Evolutionary conservation across 257 asterid species (phyloP).

Genomic region (Ocimum tenuiflorum): DNA sequence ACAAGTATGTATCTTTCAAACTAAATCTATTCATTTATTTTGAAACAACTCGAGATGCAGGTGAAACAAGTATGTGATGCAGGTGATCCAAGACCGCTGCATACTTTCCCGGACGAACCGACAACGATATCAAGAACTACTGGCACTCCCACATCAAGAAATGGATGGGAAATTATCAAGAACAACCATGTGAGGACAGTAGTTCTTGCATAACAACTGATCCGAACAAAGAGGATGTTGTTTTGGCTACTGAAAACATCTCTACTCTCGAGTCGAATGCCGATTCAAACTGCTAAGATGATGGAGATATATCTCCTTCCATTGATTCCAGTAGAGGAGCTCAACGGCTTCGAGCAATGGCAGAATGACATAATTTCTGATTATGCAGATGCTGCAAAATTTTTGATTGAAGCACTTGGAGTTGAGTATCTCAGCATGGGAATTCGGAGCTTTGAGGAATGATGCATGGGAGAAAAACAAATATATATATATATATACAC

Average conservation of each 20-base stretch:
- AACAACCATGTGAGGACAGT: too few species aligned
- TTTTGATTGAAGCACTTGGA: not conserved
- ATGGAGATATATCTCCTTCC: not conserved
- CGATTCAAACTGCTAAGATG: not conserved
- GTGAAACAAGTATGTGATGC: not conserved
- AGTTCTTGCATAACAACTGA: too few species aligned
- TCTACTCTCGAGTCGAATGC: not conserved
- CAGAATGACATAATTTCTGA: not conserved
- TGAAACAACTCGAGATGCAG: too few species aligned
- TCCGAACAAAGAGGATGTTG: too few species aligned
- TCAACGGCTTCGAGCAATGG: not conserved
- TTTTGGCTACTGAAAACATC: too few species aligned
- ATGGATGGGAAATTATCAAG: too few species aligned
- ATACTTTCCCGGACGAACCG: constrained; percentile 39
- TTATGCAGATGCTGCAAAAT: not conserved
- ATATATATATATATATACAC: too few species aligned
- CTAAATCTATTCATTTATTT: too few species aligned
- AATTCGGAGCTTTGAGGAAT: not conserved
- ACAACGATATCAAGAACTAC: constrained; percentile 45
- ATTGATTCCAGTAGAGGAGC: not conserved
- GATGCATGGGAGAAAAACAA: too few species aligned
- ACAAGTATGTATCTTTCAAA: too few species aligned
- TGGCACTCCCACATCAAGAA: constrained; percentile 46
- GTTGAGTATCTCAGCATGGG: not conserved
- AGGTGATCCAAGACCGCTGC: constrained; percentile 52